Percentiles rank a stretch among this genome's conserved stretches.
phyloP scores from a whole-genome alignment of 2,329 filamentous ascomycete genomes.

The Neoarthrinium moseri region DNA sequence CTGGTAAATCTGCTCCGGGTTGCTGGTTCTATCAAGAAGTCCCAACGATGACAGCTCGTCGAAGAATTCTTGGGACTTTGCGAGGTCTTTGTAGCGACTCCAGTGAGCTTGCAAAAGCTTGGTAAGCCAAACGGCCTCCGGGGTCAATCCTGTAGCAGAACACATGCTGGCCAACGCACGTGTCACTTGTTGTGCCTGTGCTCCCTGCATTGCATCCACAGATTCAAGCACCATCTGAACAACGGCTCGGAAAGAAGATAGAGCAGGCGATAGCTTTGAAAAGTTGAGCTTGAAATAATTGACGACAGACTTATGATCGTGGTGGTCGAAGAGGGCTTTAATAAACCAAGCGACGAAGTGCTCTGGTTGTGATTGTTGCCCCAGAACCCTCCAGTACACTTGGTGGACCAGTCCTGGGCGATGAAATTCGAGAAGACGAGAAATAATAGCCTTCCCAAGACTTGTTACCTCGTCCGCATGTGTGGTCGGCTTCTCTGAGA shows the following conservation, averaged over 20 bases:
- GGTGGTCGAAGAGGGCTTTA: slow-evolving; percentile 23
- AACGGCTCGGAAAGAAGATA: slow-evolving; percentile 20
- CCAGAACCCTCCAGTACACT: slow-evolving; percentile 31
- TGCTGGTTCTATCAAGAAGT: slow-evolving; percentile 18
- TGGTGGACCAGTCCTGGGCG: slow-evolving; percentile 18
- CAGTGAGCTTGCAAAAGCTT: slow-evolving; percentile 35
- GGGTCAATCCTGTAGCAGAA: slow-evolving; percentile 11
- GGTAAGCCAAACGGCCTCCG: slow-evolving; percentile 35
- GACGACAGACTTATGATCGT: slow-evolving; percentile 30
- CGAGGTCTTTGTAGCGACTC: slow-evolving; percentile 25
- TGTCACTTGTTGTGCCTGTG: slow-evolving; percentile 27
- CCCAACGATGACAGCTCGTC: slow-evolving; percentile 20
- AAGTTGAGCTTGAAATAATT: slow-evolving; percentile 32
- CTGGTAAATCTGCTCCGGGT: slow-evolving; percentile 32
- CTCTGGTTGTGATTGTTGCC: slow-evolving; percentile 18
- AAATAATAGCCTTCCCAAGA: slow-evolving; percentile 27
- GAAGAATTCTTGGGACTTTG: slow-evolving; percentile 24
- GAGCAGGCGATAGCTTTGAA: slow-evolving; percentile 20
- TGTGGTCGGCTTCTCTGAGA: slow-evolving; percentile 20
- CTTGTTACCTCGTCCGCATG: slow-evolving; percentile 11
- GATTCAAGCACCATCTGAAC: slow-evolving; percentile 31
- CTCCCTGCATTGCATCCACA: slow-evolving; percentile 26
- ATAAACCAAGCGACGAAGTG: slow-evolving; percentile 31
- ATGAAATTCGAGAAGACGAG: slow-evolving; percentile 22
- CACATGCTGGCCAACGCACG: slow-evolving; percentile 24